Evolutionary conservation across 768 basidiomycete species (phyloP), one percentile per base, ranked within the genome.

Genomic region (Tylopilus sp.): DNA sequence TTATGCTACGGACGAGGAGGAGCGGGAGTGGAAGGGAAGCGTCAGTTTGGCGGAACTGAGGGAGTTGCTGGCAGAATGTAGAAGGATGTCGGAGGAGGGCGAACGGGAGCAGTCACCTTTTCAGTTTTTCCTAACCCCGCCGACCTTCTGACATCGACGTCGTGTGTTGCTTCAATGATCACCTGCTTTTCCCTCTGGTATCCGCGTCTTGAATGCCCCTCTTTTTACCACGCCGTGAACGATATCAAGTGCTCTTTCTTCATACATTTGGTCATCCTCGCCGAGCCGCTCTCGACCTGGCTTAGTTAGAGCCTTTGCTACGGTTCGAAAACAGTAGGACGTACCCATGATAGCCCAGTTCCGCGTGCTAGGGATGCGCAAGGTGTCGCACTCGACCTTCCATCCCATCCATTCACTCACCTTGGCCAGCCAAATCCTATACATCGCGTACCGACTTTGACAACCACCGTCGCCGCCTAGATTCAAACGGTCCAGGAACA

Each of bases 351-450:
- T 79, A 0, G 87, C 90, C 92, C 94, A 97, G 64, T 93, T 93
- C 53, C 92, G 80, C 36, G 96, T 97, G 67, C 89, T 92, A 1
- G 95, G 95, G 13, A 98, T 95, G 54, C 96, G 76, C 59, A 98
- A 68, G 24, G 76, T 81, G 70, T 98, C 96, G 50, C 84, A 84
- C 69, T 97, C 95, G 13, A 93, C 77, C 54, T 81, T 76, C 89
- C 93, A 98, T 4, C 95, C 96, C 65, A 85, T 88, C 61, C 82
- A 73, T 52, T 81, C 61, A 38, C 85, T 86, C 54, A 91, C 66
- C 50, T 77, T 76, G 0, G 90, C 91, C 30, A 98, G 71, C 89
- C 91, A 98, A 50, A 91, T 85, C 21, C 93, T 76, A 72, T 96
- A 98, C 64, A 78, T 78, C 51, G 86, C 83, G 67, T 95, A 96